Evolutionary conservation across 2,329 filamentous ascomycete genomes (phyloP), one percentile per base, ranked within the genome.

Genomic region (Sarocladiaceae sp.): DNA sequence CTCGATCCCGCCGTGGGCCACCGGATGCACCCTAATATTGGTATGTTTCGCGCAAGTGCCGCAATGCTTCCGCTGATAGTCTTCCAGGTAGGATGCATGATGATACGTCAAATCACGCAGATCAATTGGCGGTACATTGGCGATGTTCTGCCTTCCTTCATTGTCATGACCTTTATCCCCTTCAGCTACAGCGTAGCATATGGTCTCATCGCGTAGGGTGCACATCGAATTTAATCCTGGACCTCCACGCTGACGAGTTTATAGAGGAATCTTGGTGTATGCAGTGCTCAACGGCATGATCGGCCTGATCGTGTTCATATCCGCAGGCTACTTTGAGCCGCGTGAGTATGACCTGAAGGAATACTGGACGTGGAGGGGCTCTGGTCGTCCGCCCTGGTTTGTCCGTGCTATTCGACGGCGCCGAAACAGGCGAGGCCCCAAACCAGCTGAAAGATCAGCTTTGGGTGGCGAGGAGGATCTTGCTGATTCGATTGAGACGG

Each of bases 151-250:
- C 85, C 85, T 0, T 86, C 85, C 0, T 88, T 88, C 61, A 70
- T 88, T 24, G 86, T 85, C 4, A 78, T 88, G 53, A 77, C 78
- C 2, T 77, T 86, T 45, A 88, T 89, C 67, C 85, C 84, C 0
- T 86, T 88, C 58, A 87, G 80, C 50, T 89, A 88, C 70, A 85
- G 81, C 43, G 84, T 87, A 39, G 83, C 85, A 6, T 88, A 88
- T 50, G 85, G 85, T 15, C 74, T 89, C 21, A 86, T 88, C 52
- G 83, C 77, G 76, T 79, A 60, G 66, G 74, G 69, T 3, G 11
- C 15, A 16, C 4, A 12, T 4, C 10, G 12, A 11, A 6, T 24
- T n/a, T 18, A n/a, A 21, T n/a, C 10, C 6, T 15, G 2, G 9
- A 1, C 13, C 5, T 4, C 32, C 11, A 29, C 3, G 20, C 43